phyloP scores from a whole-genome alignment of 345 rosid genomes.

The Populus ilicifolia region DNA sequence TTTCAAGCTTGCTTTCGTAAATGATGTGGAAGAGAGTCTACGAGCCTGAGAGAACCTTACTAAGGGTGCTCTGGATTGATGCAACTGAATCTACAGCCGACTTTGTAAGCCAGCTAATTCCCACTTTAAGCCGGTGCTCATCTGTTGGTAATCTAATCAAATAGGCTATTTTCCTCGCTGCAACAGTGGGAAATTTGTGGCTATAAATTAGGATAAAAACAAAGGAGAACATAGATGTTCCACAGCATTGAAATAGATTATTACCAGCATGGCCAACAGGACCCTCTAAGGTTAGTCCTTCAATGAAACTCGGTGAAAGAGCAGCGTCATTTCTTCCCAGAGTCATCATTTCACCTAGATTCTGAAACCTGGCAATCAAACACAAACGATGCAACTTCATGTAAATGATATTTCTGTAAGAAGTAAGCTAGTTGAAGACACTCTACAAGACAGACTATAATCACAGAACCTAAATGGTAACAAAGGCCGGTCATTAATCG shows the following conservation, averaged over 20 bases:
- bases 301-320: conserved; percentile 78
- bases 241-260: background rate
- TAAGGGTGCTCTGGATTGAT: conserved; percentile 56
- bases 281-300: conserved; percentile 85
- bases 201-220: background rate
- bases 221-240: background rate
- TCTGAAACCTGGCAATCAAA: conserved; percentile 63
- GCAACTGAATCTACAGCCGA: conserved; percentile 79
- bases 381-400: background rate
- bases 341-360: conserved; percentile 94
- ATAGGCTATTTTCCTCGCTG: conserved; percentile 85
- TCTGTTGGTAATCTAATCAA: conserved; percentile 83
- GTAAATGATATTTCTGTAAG: background rate
- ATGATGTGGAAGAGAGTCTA: background rate
- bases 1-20: background rate
- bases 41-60: conserved; percentile 54
- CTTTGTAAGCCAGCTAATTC: conserved; percentile 84
- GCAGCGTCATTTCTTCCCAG: conserved; percentile 86
- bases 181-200: conserved; percentile 9
- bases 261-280: conserved; percentile 81
- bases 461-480: conserved; percentile 71
- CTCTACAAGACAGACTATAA: too few relatives aligned
- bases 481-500: conserved; percentile 78
- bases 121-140: conserved; percentile 85
- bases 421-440: too few relatives aligned